Evolutionary conservation across 2,329 filamentous ascomycete genomes (phyloP), one percentile per base, ranked within the genome.

Genomic region (Sporothrix pseudoabietina): DNA sequence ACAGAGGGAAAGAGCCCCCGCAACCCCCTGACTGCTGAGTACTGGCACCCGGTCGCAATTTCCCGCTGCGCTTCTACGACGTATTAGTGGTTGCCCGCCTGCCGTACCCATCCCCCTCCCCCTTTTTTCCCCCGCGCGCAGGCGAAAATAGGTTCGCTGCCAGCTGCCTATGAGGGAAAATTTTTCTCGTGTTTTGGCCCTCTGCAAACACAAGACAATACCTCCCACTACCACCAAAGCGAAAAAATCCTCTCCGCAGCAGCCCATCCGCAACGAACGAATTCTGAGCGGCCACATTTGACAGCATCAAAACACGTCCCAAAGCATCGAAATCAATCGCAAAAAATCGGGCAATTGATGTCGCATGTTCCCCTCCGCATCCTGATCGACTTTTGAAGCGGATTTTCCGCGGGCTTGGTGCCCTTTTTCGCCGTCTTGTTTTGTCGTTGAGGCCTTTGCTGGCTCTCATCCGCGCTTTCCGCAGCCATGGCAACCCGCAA

Each of bases 401-500:
- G 85, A 80, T 85, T 87, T 88, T 88, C 85, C 86, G 84, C 83
- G 82, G 81, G 82, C 82, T 82, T 81, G 74, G 70, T 74, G 76
- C 74, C 76, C 73, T 74, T 77, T 75, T 49, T 76, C 35, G 22
- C 72, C 54, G 19, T 57, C 66, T 68, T 44, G 44, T 49, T 59
- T 16, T 49, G 32, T 47, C 32, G 41, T 19, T 26, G 73, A 54
- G 69, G 73, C 71, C 47, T 68, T 69, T 66, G 65, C 59, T 66
- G 70, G 68, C 68, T 39, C 66, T 65, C 54, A 71, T 19, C 71
- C 78, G 44, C 44, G 3, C 44, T 19, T 49, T 49, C 44, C 44
- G 80, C 81, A 81, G 79, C 80, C 84, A 89, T 89, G 87, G 87
- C 87, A 78, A 88, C 87, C 80, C 84, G 90, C 83, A 91, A 91